phyloP scores from a whole-genome alignment of 2,329 filamentous ascomycete species.

The Cryphonectria radicalis region DNA sequence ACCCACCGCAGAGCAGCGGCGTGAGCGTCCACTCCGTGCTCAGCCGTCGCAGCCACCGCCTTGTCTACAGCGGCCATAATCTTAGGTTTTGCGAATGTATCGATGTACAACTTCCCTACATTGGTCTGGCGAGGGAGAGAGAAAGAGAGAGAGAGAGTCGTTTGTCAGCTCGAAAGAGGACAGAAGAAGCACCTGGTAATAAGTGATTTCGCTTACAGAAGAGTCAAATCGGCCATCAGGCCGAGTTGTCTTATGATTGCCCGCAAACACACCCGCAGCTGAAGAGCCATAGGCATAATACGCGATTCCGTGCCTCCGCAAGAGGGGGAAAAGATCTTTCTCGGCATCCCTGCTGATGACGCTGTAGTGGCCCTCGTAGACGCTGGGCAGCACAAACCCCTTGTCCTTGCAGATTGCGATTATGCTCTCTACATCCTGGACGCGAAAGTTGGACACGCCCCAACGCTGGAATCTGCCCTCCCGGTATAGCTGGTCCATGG shows the following conservation, averaged over 20 bases:
- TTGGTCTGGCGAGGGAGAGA: not conserved
- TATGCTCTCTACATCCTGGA: slow-evolving; percentile 73
- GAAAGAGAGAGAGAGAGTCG: too few species aligned
- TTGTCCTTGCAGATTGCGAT: slow-evolving; percentile 67
- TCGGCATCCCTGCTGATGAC: slow-evolving; percentile 40
- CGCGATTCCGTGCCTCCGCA: slow-evolving; percentile 41
- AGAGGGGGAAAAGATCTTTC: slow-evolving; percentile 40
- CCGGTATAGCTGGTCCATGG: slow-evolving; percentile 41
- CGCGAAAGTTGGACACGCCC: slow-evolving; percentile 46
- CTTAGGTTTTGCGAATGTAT: slow-evolving; percentile 36
- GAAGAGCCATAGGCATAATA: slow-evolving; percentile 42
- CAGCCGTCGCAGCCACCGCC: slow-evolving; percentile 35
- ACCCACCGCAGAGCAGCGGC: slow-evolving; percentile 49
- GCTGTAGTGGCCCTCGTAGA: slow-evolving; percentile 76
- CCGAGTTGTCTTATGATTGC: slow-evolving; percentile 32
- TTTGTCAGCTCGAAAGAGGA: not conserved
- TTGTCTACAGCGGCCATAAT: slow-evolving; percentile 37
- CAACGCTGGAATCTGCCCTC: slow-evolving; percentile 46
- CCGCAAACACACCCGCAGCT: slow-evolving; percentile 29
- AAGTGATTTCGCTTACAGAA: slow-evolving; percentile 30
- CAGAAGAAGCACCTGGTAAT: too few species aligned
- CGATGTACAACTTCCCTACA: slow-evolving; percentile 35
- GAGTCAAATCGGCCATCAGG: slow-evolving; percentile 35
- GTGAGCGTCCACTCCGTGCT: slow-evolving; percentile 44
- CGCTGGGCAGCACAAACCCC: slow-evolving; percentile 68